These are phyloP conservation scores for Papiliotrema fonsecae DNA, from an alignment of 1,284 basidiomycete genomes.

Conservation along the genomic window DNA sequence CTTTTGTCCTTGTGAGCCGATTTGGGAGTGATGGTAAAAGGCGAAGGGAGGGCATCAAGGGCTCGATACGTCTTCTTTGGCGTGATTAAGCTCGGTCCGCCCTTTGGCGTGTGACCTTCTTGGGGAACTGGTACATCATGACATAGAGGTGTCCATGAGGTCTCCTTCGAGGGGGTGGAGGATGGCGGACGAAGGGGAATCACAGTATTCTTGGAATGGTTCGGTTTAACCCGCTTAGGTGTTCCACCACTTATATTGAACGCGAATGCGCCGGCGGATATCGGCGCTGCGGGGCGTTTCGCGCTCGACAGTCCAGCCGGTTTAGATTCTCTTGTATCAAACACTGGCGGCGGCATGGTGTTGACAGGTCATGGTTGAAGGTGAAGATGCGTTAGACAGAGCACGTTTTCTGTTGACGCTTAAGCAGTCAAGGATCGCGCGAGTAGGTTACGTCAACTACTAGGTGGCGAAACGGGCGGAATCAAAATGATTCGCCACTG, in stretches of 20 bases:
- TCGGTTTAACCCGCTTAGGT: neutral
- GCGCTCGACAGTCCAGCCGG: neutral
- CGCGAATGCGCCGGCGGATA: constrained; percentile 8
- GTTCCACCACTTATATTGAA: constrained; percentile 7
- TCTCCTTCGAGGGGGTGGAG: neutral
- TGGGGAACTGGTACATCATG: neutral
- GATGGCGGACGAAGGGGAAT: neutral
- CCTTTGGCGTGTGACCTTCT: neutral
- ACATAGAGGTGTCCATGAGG: neutral
- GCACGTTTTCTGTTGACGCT: too few species aligned
- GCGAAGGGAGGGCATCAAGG: constrained; percentile 6
- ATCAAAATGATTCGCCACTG: too few species aligned
- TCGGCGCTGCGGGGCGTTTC: constrained; percentile 2
- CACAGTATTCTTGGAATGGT: neutral
- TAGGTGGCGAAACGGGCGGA: too few species aligned
- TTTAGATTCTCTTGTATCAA: neutral
- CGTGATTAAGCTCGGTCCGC: neutral
- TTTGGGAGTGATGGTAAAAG: neutral
- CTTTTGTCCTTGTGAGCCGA: neutral
- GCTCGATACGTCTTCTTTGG: too few species aligned
- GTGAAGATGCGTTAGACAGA: too few species aligned
- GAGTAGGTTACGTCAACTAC: too few species aligned
- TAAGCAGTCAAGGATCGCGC: too few species aligned
- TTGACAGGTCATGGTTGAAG: neutral
- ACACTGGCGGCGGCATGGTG: neutral